Evolutionary conservation across 805 yeast genomes (phyloP).

Genomic region (Myxozyma lipomycoides): DNA sequence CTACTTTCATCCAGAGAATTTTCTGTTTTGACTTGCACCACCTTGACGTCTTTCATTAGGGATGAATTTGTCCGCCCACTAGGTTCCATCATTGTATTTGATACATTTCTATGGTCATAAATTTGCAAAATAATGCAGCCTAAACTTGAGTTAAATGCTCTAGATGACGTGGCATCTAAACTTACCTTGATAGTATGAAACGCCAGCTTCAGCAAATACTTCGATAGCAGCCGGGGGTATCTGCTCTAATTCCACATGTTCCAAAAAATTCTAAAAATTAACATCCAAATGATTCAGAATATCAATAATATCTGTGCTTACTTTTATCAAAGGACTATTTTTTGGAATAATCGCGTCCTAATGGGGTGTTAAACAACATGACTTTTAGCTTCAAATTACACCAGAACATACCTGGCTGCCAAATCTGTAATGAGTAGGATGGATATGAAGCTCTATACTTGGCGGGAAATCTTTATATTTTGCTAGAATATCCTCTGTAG

Average conservation of each 20-base stretch:
- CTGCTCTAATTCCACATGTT: conserved; percentile 72
- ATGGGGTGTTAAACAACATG: neutral
- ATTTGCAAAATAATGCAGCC: conserved; percentile 79
- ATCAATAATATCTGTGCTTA: neutral
- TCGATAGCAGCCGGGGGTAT: conserved; percentile 89
- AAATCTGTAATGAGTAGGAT: conserved; percentile 85
- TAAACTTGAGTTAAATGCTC: no score
- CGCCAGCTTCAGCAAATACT: conserved; percentile 79
- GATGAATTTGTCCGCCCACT: neutral
- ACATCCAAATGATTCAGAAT: neutral
- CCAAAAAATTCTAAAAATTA: conserved; percentile 50
- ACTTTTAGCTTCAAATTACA: neutral
- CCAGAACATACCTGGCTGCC: conserved; percentile 62
- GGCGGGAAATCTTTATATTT: conserved; percentile 77
- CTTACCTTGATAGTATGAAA: conserved; percentile 70
- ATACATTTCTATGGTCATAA: conserved; percentile 63
- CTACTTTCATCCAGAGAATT: neutral
- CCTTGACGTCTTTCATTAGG: neutral
- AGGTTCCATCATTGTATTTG: neutral
- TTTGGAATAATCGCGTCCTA: conserved; percentile 80
- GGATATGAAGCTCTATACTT: conserved; percentile 82
- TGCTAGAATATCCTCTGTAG: conserved; percentile 65
- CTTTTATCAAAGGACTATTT: conserved; percentile 69
- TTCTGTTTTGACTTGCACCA: no score
- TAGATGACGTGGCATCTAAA: neutral